Evolutionary conservation across 1,284 basidiomycete species (phyloP).

Genomic region (Leccinum laetum): DNA sequence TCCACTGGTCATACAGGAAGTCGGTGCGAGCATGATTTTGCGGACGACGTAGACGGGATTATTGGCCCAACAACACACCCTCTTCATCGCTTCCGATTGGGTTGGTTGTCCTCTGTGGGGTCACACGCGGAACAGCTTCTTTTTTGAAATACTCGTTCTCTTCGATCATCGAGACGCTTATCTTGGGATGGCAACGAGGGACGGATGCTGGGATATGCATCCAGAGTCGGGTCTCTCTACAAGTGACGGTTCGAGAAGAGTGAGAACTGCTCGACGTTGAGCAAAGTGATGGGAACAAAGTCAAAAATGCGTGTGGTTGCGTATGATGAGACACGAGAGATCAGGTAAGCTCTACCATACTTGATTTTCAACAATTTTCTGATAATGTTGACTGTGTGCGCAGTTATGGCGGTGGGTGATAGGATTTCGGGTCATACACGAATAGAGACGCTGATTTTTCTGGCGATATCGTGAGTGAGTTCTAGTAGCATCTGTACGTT

Average conservation of each 20-base stretch:
- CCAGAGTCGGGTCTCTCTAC: neutral
- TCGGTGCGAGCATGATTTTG: neutral
- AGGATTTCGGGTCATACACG: neutral
- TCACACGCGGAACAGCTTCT: neutral
- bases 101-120: neutral
- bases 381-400: neutral
- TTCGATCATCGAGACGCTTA: neutral
- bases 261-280: neutral
- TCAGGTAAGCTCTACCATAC: neutral
- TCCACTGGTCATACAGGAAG: slow-evolving; percentile 6
- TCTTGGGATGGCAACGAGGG: neutral
- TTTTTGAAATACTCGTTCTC: neutral
- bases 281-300: neutral
- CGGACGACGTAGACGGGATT: slow-evolving; percentile 3
- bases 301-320: neutral
- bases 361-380: neutral
- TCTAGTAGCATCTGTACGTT: neutral
- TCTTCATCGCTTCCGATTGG: neutral
- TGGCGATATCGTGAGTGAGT: neutral
- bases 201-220: neutral
- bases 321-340: neutral
- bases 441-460: neutral
- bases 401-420: neutral
- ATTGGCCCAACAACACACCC: neutral
- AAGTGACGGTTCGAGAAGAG: neutral